Percentiles rank a stretch among this genome's conserved stretches.
Evolutionary conservation across 352 stramenopile species (phyloP).

Genomic region (Pythium brachiatum): DNA sequence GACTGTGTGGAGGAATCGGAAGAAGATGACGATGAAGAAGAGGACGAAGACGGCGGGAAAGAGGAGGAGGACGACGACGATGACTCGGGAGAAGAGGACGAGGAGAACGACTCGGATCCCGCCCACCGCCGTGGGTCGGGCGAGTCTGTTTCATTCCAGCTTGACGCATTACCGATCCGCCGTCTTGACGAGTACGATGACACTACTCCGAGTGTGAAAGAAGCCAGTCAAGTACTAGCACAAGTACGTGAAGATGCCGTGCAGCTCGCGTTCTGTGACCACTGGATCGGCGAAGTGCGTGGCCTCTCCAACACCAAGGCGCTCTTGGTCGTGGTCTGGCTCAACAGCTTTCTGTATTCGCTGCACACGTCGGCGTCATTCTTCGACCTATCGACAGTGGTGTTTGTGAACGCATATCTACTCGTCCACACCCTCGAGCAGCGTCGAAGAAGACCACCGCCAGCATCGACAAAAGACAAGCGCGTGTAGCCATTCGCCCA

Average conservation of each 20-base stretch:
- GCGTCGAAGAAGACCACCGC: neutral
- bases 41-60: constrained; percentile 17
- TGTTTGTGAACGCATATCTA: constrained; percentile 9
- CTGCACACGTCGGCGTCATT: neutral
- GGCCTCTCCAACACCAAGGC: constrained; percentile 5
- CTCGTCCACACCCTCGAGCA: constrained; percentile 12
- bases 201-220: too few species aligned
- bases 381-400: neutral
- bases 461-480: neutral
- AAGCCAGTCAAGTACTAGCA: neutral
- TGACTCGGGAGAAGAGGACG: constrained; percentile 29
- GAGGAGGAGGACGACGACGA: constrained; percentile 42
- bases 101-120: constrained; percentile 12
- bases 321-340: constrained; percentile 3
- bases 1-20: constrained; percentile 7
- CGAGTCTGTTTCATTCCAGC: neutral
- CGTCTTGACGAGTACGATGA: neutral
- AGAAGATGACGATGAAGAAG: constrained; percentile 10
- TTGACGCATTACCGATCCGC: neutral
- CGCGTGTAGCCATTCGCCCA: neutral
- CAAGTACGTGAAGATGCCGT: neutral
- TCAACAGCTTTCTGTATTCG: constrained; percentile 19
- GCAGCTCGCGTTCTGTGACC: constrained; percentile 1
- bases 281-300: constrained; percentile 9
- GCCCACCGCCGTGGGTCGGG: neutral